These are phyloP conservation scores for Phialophora chinensis DNA, from an alignment of 2,329 filamentous ascomycete genomes.

Conservation along the genomic window DNA sequence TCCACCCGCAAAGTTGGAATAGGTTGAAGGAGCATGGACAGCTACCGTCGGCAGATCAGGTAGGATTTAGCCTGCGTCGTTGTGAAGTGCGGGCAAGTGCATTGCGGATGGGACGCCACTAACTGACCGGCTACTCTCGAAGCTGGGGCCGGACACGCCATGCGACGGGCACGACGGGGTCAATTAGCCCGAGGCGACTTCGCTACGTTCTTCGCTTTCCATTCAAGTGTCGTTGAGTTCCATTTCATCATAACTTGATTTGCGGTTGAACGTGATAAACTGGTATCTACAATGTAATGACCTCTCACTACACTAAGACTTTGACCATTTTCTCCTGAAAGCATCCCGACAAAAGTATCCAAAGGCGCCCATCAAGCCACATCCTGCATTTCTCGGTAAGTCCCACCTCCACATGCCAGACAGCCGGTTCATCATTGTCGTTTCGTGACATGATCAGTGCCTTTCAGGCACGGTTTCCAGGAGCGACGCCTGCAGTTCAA, in stretches of 20 bases:
- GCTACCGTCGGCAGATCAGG: conserved; percentile 24
- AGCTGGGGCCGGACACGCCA: conserved; percentile 9
- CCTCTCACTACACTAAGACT: conserved; percentile 8
- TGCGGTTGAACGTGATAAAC: conserved; percentile 18
- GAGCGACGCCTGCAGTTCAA: neutral
- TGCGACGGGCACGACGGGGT: neutral
- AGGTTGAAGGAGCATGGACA: conserved; percentile 18
- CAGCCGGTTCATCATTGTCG: neutral
- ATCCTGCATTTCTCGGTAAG: neutral
- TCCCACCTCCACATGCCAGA: neutral
- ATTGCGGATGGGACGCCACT: conserved; percentile 20
- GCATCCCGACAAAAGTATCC: conserved; percentile 7
- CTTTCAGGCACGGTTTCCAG: neutral
- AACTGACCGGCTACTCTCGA: conserved; percentile 2
- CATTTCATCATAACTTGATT: conserved; percentile 11
- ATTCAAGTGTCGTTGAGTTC: neutral
- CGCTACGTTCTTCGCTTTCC: too few species aligned
- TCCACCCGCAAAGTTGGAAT: conserved; percentile 9
- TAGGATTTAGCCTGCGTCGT: conserved; percentile 26
- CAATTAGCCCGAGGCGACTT: conserved; percentile 10
- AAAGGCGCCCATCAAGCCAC: conserved; percentile 8
- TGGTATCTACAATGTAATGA: conserved; percentile 30
- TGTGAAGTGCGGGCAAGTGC: conserved; percentile 17
- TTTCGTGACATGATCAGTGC: neutral
- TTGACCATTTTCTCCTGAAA: conserved; percentile 26